Evolutionary conservation across 2,329 filamentous ascomycete species (phyloP), one percentile per base, ranked within the genome.

Genomic region (Apiospora kogelbergensis): DNA sequence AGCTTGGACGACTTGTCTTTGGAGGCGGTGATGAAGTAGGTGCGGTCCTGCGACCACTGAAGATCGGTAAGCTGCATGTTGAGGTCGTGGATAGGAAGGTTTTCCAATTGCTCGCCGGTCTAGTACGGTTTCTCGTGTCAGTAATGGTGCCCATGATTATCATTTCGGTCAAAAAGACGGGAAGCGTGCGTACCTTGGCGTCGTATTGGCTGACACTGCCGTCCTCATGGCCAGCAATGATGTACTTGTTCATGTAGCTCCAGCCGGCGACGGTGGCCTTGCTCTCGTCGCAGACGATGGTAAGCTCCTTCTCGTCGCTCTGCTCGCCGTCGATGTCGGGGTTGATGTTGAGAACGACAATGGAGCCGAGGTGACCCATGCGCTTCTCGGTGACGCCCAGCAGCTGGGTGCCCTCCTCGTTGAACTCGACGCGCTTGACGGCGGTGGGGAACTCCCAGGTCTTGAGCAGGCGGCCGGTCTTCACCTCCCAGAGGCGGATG

Each of bases 341-440:
- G 81, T 90, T 91, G 86, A 99, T 92, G 80, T 97, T 93, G 79
- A 97, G 88, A 73, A 98, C 94, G 72, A 95, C 91, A 78, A 99
- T 98, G 75, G 95, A 97, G 79, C 93, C 94, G 74, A 98, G 87
- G 84, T 94, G 95, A 75, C 96, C 96, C 90, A 97, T 97, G 78
- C 96, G 94, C 92, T 98, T 97, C 86, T 99, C 96, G 67, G 96
- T 99, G 72, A 99, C 95, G 72, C 94, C 95, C 73, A 99, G 86
- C 76, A 99, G 87, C 84, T 93, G 90, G 78, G 89, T 92, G 78
- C 95, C 96, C 82, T 99, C 96, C 78, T 97, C 92, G 80, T 91
- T 95, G 86, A 99, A 99, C 84, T 98, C 95, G 81, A 97, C 95
- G 77, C 96, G 90, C 90, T 99, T 98, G 82, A 99, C 94, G 73